phyloP scores from a whole-genome alignment of 306 rosid genomes.

The Luffa aegyptiaca region DNA sequence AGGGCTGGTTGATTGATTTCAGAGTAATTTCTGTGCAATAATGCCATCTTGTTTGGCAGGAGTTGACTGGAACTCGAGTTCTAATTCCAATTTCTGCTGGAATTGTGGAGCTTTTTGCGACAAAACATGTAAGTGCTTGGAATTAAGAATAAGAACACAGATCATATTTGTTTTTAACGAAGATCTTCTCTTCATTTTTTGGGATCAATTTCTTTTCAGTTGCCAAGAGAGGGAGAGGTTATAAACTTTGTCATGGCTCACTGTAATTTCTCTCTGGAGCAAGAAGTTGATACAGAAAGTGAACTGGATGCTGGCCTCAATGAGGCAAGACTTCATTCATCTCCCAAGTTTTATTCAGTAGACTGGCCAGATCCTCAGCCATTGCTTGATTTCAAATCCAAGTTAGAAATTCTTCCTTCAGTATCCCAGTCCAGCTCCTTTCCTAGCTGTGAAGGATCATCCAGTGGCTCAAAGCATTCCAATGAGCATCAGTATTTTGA shows the following conservation, averaged over 20 bases:
- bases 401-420: conserved; percentile 14
- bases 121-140: conserved; percentile 35
- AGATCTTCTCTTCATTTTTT: not conserved
- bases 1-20: not conserved
- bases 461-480: conserved; percentile 46
- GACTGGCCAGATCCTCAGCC: conserved; percentile 10
- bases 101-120: conserved; percentile 60
- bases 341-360: conserved; percentile 13
- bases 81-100: conserved; percentile 61
- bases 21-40: not conserved
- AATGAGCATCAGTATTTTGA: conserved; percentile 27
- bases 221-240: conserved; percentile 36
- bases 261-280: conserved; percentile 27
- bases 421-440: conserved; percentile 25
- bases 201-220: conserved; percentile 32
- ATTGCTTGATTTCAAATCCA: conserved; percentile 19
- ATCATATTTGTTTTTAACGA: not conserved
- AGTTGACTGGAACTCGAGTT: conserved; percentile 49
- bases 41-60: conserved; percentile 12
- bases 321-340: conserved; percentile 16
- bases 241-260: conserved; percentile 40
- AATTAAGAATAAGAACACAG: not conserved
- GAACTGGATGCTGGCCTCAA: conserved; percentile 15
- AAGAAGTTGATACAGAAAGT: conserved; percentile 27
- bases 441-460: conserved; percentile 47